Conservation (phyloP, 805 yeast species). For the Torulaspora maleeae region DNA sequence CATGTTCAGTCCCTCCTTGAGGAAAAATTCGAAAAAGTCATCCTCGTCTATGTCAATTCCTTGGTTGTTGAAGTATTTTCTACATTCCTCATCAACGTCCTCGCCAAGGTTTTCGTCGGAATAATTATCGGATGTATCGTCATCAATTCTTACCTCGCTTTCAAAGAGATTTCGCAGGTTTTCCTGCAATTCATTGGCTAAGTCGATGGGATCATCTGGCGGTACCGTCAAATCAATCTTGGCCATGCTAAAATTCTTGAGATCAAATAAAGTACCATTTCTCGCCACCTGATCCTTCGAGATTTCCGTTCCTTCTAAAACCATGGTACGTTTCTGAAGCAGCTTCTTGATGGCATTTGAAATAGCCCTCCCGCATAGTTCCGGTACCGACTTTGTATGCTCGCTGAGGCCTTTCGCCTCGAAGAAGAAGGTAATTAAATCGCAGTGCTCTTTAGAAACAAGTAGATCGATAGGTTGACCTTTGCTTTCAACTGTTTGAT, state of each 20-base stretch:
- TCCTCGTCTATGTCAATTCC: conserved; percentile 54
- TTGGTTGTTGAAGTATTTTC: conserved; percentile 32
- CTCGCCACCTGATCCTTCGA: not conserved
- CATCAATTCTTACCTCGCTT: conserved; percentile 1
- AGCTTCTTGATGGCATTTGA: conserved; percentile 10
- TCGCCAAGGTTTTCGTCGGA: conserved; percentile 15
- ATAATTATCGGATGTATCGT: not conserved
- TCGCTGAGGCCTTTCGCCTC: conserved; percentile 10
- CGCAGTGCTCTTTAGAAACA: conserved; percentile 16
- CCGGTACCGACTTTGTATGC: conserved; percentile 6
- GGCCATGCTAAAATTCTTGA: not conserved
- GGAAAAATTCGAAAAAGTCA: conserved; percentile 63
- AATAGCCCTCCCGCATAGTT: conserved; percentile 15
- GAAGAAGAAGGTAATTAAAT: conserved; percentile 18
- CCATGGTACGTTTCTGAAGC: not conserved
- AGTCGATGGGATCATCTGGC: conserved; percentile 2
- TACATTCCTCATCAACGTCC: conserved; percentile 28
- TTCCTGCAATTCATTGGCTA: conserved; percentile 14
- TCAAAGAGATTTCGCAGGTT: conserved; percentile 10
- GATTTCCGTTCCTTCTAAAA: not conserved
- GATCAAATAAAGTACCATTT: not conserved
- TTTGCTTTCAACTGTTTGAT: not conserved
- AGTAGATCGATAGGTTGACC: conserved; percentile 2
- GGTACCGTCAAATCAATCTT: not conserved
- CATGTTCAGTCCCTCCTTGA: conserved; percentile 50